A percentile compares a stretch with the other conserved stretches of the same genome.
Conservation (phyloP, 1,284 basidiomycete genomes). For the Ustilago hordei region DNA sequence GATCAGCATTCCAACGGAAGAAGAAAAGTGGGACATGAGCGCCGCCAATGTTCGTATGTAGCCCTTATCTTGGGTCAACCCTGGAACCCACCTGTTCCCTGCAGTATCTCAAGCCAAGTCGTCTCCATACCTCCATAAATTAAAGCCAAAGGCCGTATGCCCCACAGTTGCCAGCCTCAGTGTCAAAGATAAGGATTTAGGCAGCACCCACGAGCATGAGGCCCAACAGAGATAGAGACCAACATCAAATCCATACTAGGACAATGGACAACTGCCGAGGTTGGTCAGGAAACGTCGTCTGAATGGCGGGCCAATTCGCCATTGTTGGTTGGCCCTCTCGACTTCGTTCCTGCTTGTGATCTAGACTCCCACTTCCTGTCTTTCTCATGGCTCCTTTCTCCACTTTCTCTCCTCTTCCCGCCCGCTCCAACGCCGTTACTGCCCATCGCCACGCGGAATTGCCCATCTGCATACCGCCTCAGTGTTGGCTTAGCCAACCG, state of each 20-base stretch:
- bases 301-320: slow-evolving; percentile 23
- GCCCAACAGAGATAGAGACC: too few relatives aligned
- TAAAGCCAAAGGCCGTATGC: too few relatives aligned
- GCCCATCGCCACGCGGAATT: slow-evolving; percentile 13
- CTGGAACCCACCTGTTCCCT: too few relatives aligned
- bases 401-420: neutral
- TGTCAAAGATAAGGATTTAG: neutral
- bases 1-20: neutral
- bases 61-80: too few relatives aligned
- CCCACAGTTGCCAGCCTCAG: too few relatives aligned
- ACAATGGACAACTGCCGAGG: neutral
- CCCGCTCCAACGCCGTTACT: neutral
- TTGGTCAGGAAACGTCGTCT: slow-evolving; percentile 7
- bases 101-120: too few relatives aligned
- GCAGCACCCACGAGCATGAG: too few relatives aligned
- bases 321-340: slow-evolving; percentile 5
- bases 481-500: too few relatives aligned
- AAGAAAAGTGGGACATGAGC: neutral
- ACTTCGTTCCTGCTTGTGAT: slow-evolving; percentile 14
- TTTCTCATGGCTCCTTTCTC: slow-evolving; percentile 9
- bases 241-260: neutral
- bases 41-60: too few relatives aligned
- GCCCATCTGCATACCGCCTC: neutral
- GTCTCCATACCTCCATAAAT: too few relatives aligned
- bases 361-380: slow-evolving; percentile 17